Percentiles rank a stretch among this genome's conserved stretches.
phyloP scores from a whole-genome alignment of 2,329 filamentous ascomycete species.

The Sporothrix schenckii region DNA sequence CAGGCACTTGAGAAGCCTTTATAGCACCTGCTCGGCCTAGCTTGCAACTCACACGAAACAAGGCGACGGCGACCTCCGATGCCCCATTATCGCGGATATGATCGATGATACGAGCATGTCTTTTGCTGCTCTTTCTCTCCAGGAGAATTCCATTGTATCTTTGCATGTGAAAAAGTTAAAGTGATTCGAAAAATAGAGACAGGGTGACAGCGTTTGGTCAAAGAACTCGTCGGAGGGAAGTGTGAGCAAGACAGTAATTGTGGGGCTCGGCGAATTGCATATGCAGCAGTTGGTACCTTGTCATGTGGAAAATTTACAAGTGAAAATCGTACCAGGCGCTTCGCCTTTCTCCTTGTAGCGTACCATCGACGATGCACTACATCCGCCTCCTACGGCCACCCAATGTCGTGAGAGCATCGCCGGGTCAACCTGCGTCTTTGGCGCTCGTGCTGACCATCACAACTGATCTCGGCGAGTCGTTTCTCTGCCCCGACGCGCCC shows the following conservation, averaged over 20 bases:
- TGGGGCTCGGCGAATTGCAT: conserved; percentile 19
- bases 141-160: neutral
- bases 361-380: conserved; percentile 55
- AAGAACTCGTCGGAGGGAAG: neutral
- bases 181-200: too few species aligned
- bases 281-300: conserved; percentile 17
- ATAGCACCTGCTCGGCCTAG: neutral
- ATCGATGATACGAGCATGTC: too few species aligned
- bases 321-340: neutral
- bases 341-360: neutral
- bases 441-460: conserved; percentile 58
- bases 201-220: too few species aligned
- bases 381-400: conserved; percentile 56
- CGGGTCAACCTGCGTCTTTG: conserved; percentile 38
- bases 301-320: conserved; percentile 10
- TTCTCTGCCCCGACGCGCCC: conserved; percentile 51
- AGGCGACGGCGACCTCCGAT: conserved; percentile 28
- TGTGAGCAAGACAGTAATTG: neutral
- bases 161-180: too few species aligned
- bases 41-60: neutral
- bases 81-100: neutral
- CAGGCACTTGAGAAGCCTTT: neutral
- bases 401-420: conserved; percentile 42
- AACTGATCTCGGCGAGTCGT: conserved; percentile 61
- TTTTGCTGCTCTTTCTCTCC: too few species aligned